Conservation (phyloP, 257 asterid genomes). For the Voacanga thouarsii region DNA sequence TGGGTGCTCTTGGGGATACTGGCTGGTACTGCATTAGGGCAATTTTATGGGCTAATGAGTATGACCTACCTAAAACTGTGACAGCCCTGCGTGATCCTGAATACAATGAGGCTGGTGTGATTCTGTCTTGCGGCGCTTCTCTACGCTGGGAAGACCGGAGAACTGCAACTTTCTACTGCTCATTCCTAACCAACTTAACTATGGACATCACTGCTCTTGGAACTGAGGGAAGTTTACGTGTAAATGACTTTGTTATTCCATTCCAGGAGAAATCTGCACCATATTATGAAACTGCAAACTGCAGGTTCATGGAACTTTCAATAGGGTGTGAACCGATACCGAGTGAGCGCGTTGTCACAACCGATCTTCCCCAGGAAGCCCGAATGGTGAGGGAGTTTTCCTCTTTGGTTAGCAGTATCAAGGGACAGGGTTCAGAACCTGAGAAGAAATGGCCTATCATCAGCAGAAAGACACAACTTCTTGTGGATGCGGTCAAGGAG, state of each 20-base stretch:
- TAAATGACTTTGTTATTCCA: slow-evolving; percentile 61
- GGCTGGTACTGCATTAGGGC: slow-evolving; percentile 84
- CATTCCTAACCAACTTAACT: slow-evolving; percentile 57
- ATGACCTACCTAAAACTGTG: slow-evolving; percentile 55
- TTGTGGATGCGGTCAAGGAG: slow-evolving; percentile 66
- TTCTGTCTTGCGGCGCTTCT: slow-evolving; percentile 62
- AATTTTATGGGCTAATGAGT: slow-evolving; percentile 63
- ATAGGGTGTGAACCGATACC: slow-evolving; percentile 53
- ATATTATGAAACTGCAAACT: slow-evolving; percentile 35
- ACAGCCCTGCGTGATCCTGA: slow-evolving; percentile 47
- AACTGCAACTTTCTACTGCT: slow-evolving; percentile 65
- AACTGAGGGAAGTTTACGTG: slow-evolving; percentile 46
- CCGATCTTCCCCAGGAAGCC: slow-evolving; percentile 77
- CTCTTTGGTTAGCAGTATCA: slow-evolving; percentile 40
- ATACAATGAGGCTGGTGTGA: slow-evolving; percentile 50
- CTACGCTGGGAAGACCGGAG: slow-evolving; percentile 62
- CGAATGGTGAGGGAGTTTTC: slow-evolving; percentile 65
- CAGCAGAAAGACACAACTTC: slow-evolving; percentile 72
- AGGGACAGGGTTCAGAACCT: slow-evolving; percentile 40
- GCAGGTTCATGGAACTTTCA: slow-evolving; percentile 36
- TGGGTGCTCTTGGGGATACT: slow-evolving; percentile 65
- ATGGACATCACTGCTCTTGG: slow-evolving; percentile 62
- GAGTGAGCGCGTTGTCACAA: slow-evolving; percentile 37
- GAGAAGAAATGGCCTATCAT: slow-evolving; percentile 60
- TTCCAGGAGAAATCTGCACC: slow-evolving; percentile 47